Conservation (phyloP, 345 rosid genomes). For the Lepidium aucheri region DNA sequence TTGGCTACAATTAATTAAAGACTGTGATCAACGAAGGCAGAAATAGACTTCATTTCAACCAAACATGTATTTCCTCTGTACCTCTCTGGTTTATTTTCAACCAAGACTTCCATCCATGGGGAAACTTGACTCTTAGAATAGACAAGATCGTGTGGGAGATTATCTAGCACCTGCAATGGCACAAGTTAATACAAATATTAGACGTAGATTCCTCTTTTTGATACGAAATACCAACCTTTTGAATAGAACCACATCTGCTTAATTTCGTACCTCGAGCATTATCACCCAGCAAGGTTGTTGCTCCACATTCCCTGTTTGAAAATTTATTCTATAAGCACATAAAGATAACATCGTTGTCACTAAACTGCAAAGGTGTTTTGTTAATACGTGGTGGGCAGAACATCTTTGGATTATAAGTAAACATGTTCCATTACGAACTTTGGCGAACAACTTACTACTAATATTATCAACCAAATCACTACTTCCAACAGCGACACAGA, state of each 20-base stretch:
- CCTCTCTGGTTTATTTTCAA: constrained; percentile 67
- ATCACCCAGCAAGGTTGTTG: constrained; percentile 93
- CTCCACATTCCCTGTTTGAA: constrained; percentile 50
- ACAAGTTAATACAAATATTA: background rate
- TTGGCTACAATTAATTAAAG: constrained; percentile 35
- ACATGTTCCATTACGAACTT: background rate
- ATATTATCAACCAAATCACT: background rate
- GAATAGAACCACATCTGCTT: background rate
- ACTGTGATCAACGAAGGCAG: constrained; percentile 1
- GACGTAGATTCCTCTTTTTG: background rate
- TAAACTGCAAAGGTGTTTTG: background rate
- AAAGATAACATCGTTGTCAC: background rate
- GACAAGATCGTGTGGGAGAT: constrained; percentile 90
- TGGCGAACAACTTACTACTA: background rate
- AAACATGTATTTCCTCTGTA: constrained; percentile 13
- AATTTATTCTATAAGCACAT: constrained; percentile 13
- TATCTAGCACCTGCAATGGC: constrained; percentile 82
- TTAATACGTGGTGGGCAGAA: background rate
- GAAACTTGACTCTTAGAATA: constrained; percentile 74
- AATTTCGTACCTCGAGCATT: constrained; percentile 71
- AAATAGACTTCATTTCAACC: background rate
- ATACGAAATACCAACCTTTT: background rate
- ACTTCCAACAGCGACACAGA: background rate
- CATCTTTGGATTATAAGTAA: background rate
- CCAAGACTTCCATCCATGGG: constrained; percentile 95